These are phyloP conservation scores for Ophiostoma tasmaniense DNA, from an alignment of 2,329 filamentous ascomycete genomes.

Conservation along the genomic window DNA sequence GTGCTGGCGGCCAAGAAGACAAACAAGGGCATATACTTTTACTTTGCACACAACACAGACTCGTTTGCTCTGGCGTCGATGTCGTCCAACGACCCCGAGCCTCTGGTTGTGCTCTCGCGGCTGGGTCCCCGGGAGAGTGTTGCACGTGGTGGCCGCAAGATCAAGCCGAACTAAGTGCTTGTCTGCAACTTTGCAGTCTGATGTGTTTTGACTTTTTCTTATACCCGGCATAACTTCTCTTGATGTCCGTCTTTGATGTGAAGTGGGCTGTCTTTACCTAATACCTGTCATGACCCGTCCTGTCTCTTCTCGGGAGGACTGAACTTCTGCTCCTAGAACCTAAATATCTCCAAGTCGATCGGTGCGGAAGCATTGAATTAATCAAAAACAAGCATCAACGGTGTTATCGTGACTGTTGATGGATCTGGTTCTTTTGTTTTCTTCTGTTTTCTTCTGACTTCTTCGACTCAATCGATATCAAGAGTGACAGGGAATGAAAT, in stretches of 20 bases:
- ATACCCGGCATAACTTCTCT: not conserved
- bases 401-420: not conserved
- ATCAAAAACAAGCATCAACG: not conserved
- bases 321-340: not conserved
- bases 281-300: not conserved
- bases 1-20: conserved; percentile 85
- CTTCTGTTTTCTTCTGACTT: too few species aligned
- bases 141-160: conserved; percentile 40
- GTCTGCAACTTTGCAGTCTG: not conserved
- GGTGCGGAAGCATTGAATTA: not conserved
- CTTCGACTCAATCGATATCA: too few species aligned
- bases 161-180: conserved; percentile 25
- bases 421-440: too few species aligned
- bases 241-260: not conserved
- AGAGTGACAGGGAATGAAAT: too few species aligned
- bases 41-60: conserved; percentile 96
- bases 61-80: conserved; percentile 80
- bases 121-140: conserved; percentile 29
- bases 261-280: not conserved
- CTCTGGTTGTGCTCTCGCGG: conserved; percentile 83
- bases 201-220: not conserved
- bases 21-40: conserved; percentile 66
- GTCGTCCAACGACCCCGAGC: conserved; percentile 65
- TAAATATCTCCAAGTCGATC: not conserved
- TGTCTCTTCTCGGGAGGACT: not conserved